Conservation (phyloP, 148 eudicot genomes). For the Selenicereus undatus region DNA sequence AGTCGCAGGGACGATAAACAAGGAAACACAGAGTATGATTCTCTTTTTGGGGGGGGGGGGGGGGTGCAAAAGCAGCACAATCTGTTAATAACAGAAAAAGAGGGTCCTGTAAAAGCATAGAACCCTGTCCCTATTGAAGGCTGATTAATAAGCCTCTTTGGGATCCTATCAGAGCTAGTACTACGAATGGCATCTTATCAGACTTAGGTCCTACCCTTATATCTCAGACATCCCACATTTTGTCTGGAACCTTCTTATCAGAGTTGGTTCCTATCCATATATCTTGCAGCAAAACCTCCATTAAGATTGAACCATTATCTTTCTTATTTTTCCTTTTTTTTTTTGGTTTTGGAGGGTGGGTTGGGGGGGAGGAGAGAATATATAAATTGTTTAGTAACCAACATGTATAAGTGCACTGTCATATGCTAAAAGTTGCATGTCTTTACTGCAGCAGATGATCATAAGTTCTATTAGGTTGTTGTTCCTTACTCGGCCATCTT, state of each 20-base stretch:
- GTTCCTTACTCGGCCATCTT: not conserved
- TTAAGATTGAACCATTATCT: too few relatives aligned
- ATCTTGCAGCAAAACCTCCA: too few relatives aligned
- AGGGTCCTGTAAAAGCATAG: not conserved
- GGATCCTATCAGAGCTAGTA: not conserved
- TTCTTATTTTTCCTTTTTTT: too few relatives aligned
- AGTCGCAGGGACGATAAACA: not conserved
- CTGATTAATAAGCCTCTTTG: not conserved
- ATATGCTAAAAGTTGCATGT: not conserved
- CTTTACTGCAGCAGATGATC: not conserved
- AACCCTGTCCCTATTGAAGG: not conserved
- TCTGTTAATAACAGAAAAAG: not conserved
- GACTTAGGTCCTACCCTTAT: too few relatives aligned
- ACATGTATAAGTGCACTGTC: too few relatives aligned
- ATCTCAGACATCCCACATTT: too few relatives aligned
- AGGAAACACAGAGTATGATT: not conserved
- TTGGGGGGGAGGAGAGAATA: too few relatives aligned
- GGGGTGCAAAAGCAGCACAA: not conserved
- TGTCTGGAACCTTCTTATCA: too few relatives aligned
- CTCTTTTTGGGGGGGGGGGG: not conserved
- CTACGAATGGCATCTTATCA: too few relatives aligned
- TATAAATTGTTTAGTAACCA: too few relatives aligned
- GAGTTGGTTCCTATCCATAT: too few relatives aligned
- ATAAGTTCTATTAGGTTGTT: not conserved
- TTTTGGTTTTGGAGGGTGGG: too few relatives aligned